phyloP scores from a whole-genome alignment of 2,329 filamentous ascomycete genomes.

The Bretziella fagacearum region DNA sequence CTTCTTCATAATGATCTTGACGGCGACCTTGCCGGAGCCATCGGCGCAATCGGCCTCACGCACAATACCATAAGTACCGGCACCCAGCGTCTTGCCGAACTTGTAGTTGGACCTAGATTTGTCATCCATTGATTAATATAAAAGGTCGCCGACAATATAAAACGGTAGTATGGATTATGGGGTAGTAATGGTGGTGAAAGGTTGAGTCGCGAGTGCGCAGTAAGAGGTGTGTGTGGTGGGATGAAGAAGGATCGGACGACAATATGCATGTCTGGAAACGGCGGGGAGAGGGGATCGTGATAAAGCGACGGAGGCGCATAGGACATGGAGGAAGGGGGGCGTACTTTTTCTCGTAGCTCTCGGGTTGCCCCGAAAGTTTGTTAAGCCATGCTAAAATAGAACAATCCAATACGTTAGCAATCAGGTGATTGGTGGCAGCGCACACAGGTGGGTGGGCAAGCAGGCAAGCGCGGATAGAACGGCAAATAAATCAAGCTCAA shows the following conservation, averaged over 20 bases:
- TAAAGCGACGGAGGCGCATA: background rate
- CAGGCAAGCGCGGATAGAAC: conserved; percentile 1
- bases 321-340: background rate
- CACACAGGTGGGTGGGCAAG: background rate
- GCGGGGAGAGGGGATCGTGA: background rate
- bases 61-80: conserved; percentile 96
- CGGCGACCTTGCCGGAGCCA: conserved; percentile 56
- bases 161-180: too few relatives aligned
- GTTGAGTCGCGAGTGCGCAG: background rate
- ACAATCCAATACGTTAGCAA: conserved; percentile 14
- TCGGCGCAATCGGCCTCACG: conserved; percentile 74
- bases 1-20: conserved; percentile 99
- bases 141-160: conserved; percentile 12
- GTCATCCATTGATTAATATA: conserved; percentile 18
- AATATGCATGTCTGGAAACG: background rate
- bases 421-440: background rate
- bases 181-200: background rate
- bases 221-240: too few relatives aligned
- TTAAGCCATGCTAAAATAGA: conserved; percentile 40
- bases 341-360: conserved; percentile 97
- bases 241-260: too few relatives aligned
- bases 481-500: background rate
- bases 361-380: conserved; percentile 88
- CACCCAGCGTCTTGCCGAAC: conserved; percentile 85
- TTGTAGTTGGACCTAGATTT: conserved; percentile 58